Evolutionary conservation across 139 green algal species (phyloP).

Genomic region (Chlamydomonas incerta): DNA sequence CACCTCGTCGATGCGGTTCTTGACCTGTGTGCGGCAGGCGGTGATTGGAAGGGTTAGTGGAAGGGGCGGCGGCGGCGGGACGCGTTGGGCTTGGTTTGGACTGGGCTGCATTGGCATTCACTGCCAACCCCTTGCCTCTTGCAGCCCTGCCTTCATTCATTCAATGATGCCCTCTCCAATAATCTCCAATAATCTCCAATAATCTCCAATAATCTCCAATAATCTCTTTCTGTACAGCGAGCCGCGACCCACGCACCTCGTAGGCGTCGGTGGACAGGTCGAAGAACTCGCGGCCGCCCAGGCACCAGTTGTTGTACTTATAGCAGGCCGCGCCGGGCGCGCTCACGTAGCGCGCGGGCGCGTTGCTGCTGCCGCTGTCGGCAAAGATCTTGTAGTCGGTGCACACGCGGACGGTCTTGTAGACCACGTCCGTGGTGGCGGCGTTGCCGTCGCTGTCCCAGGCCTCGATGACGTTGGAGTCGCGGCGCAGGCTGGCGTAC

Average conservation of each 20-base stretch:
- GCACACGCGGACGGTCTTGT: neutral
- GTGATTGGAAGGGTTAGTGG: too few species aligned
- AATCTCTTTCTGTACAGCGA: too few species aligned
- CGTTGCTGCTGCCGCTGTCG: neutral
- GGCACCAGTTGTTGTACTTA: slow-evolving; percentile 6
- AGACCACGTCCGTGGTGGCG: neutral
- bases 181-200: too few species aligned
- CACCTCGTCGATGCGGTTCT: neutral
- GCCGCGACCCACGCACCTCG: neutral
- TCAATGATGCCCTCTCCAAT: too few species aligned
- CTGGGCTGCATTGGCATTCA: too few species aligned
- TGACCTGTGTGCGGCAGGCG: too few species aligned
- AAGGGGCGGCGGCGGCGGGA: too few species aligned
- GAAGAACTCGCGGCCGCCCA: neutral
- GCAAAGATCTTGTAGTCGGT: neutral
- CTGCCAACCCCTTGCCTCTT: too few species aligned
- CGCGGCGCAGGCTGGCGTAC: too few species aligned
- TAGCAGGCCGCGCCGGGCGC: neutral
- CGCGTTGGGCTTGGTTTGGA: too few species aligned
- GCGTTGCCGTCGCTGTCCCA: slow-evolving; percentile 3
- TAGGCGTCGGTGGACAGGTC: neutral
- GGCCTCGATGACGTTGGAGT: neutral
- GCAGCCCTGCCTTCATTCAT: too few species aligned
- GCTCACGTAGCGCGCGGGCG: neutral
- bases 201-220: too few species aligned